A percentile compares a stretch with the other conserved stretches of the same genome.
phyloP scores from a whole-genome alignment of 139 green algal genomes.

The Trebouxia sp. region DNA sequence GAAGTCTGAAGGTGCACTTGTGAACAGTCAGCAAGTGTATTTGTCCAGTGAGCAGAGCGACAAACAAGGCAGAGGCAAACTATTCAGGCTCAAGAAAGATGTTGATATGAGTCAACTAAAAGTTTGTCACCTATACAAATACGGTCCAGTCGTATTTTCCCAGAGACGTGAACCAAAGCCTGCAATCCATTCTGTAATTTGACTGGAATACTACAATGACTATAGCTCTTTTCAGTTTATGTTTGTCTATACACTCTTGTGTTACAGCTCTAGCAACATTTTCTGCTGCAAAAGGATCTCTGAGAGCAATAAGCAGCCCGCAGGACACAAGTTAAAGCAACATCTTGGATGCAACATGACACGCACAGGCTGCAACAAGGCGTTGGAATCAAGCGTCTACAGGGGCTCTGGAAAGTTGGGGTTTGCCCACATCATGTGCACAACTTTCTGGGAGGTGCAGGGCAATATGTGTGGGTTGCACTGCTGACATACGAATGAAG shows the following conservation, averaged over 20 bases:
- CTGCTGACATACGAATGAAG: too few species aligned
- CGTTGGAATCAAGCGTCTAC: too few species aligned
- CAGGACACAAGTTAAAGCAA: neutral
- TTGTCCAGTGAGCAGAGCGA: too few species aligned
- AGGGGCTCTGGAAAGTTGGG: too few species aligned
- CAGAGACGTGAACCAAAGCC: neutral
- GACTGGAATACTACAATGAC: neutral
- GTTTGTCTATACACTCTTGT: neutral
- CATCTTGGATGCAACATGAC: too few species aligned
- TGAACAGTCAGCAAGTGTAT: too few species aligned
- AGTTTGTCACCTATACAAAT: neutral
- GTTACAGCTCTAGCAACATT: neutral
- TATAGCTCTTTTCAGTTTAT: neutral
- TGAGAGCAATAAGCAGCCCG: neutral
- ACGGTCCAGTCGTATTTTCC: neutral
- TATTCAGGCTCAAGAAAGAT: neutral
- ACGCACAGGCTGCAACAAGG: too few species aligned
- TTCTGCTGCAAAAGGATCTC: neutral
- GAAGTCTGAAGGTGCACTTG: too few species aligned
- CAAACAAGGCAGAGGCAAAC: neutral
- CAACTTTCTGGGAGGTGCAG: too few species aligned
- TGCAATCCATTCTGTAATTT: neutral
- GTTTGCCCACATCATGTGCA: too few species aligned
- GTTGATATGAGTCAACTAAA: neutral
- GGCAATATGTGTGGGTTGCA: too few species aligned